Evolutionary conservation across 2,329 filamentous ascomycete genomes (phyloP).

Genomic region (Setomelanomma holmii): DNA sequence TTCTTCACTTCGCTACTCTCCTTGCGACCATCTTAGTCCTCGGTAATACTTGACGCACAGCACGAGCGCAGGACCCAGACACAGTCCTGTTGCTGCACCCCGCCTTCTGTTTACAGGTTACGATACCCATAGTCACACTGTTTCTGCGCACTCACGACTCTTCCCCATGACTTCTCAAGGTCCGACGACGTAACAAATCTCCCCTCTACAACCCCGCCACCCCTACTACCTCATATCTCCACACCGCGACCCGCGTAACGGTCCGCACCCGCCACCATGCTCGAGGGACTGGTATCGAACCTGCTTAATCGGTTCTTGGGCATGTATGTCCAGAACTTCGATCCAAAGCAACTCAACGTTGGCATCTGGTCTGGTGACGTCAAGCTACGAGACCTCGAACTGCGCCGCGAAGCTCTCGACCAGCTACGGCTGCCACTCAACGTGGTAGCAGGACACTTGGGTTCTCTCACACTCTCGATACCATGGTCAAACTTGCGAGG

Average conservation of each 20-base stretch:
- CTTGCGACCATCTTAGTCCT: slow-evolving; percentile 20
- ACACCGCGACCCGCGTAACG: slow-evolving; percentile 75
- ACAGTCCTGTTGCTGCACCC: slow-evolving; percentile 19
- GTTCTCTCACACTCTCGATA: slow-evolving; percentile 88
- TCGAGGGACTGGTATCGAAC: slow-evolving; percentile 95
- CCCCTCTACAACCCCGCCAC: slow-evolving; percentile 26
- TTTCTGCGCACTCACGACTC: slow-evolving; percentile 20
- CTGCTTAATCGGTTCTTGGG: slow-evolving; percentile 98
- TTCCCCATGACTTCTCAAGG: slow-evolving; percentile 44
- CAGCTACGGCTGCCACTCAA: slow-evolving; percentile 97
- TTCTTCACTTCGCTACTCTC: slow-evolving; percentile 29
- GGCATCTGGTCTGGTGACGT: slow-evolving; percentile 99
- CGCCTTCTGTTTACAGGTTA: slow-evolving; percentile 33
- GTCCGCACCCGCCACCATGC: slow-evolving; percentile 72
- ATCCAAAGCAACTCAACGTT: slow-evolving; percentile 95
- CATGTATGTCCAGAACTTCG: slow-evolving; percentile 99
- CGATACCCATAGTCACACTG: slow-evolving; percentile 30
- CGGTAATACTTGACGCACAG: slow-evolving; percentile 23
- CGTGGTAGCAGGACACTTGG: slow-evolving; percentile 92
- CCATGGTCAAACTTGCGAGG: slow-evolving; percentile 97
- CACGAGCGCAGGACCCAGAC: slow-evolving; percentile 23
- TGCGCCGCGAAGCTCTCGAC: slow-evolving; percentile 93
- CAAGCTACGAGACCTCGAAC: slow-evolving; percentile 88
- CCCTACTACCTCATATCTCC: slow-evolving; percentile 16
- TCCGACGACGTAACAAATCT: slow-evolving; percentile 39